phyloP scores from a whole-genome alignment of 768 basidiomycete genomes.

The Rhodotorula toruloides region DNA sequence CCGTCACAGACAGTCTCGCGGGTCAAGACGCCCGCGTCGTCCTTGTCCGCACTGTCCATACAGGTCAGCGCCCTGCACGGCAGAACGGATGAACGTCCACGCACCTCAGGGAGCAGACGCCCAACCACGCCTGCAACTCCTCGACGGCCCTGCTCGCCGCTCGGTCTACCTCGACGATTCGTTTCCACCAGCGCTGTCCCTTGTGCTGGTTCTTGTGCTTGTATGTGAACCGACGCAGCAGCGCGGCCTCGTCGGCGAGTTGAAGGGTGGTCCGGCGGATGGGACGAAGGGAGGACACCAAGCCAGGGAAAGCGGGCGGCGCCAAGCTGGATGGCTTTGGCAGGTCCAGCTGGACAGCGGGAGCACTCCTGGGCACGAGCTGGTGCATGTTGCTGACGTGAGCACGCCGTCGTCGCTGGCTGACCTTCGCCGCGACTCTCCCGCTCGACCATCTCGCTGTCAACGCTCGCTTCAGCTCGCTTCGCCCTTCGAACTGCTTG shows the following conservation, averaged over 20 bases:
- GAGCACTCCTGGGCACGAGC: too few species aligned
- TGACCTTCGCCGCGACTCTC: too few species aligned
- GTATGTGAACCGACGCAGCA: slow-evolving; percentile 36
- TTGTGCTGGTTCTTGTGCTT: slow-evolving; percentile 41
- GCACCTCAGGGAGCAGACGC: slow-evolving; percentile 16
- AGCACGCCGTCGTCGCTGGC: too few species aligned
- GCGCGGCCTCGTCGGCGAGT: slow-evolving; percentile 14
- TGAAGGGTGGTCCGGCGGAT: slow-evolving; percentile 17
- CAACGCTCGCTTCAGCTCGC: too few species aligned
- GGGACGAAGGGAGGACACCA: slow-evolving; percentile 34
- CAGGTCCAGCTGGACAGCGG: too few species aligned
- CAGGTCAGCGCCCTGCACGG: too few species aligned
- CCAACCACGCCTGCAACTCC: slow-evolving; percentile 13
- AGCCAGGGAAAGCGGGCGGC: slow-evolving; percentile 20
- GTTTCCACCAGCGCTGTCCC: slow-evolving; percentile 29
- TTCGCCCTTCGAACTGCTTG: too few species aligned
- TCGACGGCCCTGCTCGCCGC: neutral
- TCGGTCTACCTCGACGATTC: slow-evolving; percentile 26
- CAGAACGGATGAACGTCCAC: neutral
- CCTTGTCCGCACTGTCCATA: slow-evolving; percentile 9
- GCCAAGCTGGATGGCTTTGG: too few species aligned
- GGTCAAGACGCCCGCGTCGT: slow-evolving; percentile 6
- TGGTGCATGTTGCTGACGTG: too few species aligned
- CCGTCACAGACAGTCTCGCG: neutral
- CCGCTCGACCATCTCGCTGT: too few species aligned